phyloP scores from a whole-genome alignment of 805 yeast species.

The Schizosaccharomyces osmophilus region DNA sequence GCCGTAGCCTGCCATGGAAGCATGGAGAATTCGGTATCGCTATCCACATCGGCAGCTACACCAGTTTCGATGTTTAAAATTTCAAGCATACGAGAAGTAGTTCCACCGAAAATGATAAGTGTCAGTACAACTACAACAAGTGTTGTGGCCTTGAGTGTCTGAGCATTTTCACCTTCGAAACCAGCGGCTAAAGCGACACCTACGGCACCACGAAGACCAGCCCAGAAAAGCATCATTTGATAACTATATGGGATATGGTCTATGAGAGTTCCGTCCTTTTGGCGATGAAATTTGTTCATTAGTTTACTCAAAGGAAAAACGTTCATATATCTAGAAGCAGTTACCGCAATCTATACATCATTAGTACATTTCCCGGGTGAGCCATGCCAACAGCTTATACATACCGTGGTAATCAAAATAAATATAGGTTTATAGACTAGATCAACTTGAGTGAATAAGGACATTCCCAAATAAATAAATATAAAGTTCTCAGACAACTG shows the following conservation, averaged over 20 bases:
- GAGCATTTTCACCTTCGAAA: constrained; percentile 76
- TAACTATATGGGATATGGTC: constrained; percentile 88
- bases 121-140: constrained; percentile 89
- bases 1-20: constrained; percentile 12
- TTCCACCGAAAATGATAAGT: constrained; percentile 90
- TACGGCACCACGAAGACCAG: constrained; percentile 95
- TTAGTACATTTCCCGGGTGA: no score
- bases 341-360: constrained; percentile 28
- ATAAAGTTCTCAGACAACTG: constrained; percentile 91
- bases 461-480: constrained; percentile 79
- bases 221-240: constrained; percentile 99
- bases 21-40: constrained; percentile 88
- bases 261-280: constrained; percentile 31
- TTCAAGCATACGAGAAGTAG: constrained; percentile 95
- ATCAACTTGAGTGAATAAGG: constrained; percentile 87
- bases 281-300: constrained; percentile 52
- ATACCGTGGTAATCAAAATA: constrained; percentile 62
- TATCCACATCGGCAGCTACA: constrained; percentile 47
- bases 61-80: constrained; percentile 83
- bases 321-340: constrained; percentile 90
- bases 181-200: constrained; percentile 98
- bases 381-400: not conserved
- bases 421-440: constrained; percentile 80
- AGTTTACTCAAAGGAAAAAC: constrained; percentile 79
- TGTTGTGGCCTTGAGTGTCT: constrained; percentile 76